Evolutionary conservation across 306 rosid genomes (phyloP), one percentile per base, ranked within the genome.

Genomic region (Delonix regia): DNA sequence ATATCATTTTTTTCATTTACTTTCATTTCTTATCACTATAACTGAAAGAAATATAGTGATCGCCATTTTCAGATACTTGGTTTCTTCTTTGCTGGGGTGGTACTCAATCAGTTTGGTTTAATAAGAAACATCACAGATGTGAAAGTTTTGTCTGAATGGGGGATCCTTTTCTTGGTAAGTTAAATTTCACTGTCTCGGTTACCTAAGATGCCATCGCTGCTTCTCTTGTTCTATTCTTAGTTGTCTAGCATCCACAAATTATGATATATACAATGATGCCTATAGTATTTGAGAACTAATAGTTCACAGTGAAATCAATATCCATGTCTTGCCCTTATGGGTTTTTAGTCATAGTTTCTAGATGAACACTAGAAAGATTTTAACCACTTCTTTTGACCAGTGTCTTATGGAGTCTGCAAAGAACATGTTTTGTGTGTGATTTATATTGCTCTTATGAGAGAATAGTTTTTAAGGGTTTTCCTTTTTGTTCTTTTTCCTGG

Each of bases 101-200:
- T 88, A 67, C 90, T 90, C 80, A 90, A 90, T 83, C 92, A 90
- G 59, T 85, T 90, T 86, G 94, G 94, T 45, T 86, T 88, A 85
- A 88, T 90, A 48, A 87, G 92, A 73, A 90, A 90, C 70, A 83
- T 90, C 19, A 78, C 81, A 33, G 94, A 90, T 79, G 94, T 90
- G 77, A 90, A 90, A 84, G 63, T 90, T 71, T 75, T 90, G 66
- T 90, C 94, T 27, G 92, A 90, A 64, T 90, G 94, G 92, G 94
- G 94, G 45, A 90, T 90, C 61, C 92, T 90, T 77, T 90, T 90
- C 87, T 69, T 90, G 99, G 99, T 95, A 87, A 93, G 98, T 80
- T 69, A 79, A 69, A 19, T 53, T 19, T 19, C 47, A 63, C 47
- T 34, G 56, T 82, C 59, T 77, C 70, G 57, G 71, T 41, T 66